Evolutionary conservation across 768 basidiomycete species (phyloP).

Genomic region (Rhizopogon salebrosus): DNA sequence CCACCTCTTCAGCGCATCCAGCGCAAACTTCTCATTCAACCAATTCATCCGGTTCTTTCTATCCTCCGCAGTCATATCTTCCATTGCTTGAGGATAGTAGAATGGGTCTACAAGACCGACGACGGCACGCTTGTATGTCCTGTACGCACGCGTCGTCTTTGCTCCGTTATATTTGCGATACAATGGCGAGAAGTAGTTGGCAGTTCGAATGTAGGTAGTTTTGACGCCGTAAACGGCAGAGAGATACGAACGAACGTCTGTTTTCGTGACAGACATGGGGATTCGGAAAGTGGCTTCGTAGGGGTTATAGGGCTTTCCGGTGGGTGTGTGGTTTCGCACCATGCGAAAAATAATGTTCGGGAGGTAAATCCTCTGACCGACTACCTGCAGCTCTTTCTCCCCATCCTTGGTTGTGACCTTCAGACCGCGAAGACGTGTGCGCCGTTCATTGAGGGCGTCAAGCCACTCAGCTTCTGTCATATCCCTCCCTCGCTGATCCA

Average conservation of each 20-base stretch:
- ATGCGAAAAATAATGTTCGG: constrained; percentile 83
- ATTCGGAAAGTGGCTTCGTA: constrained; percentile 94
- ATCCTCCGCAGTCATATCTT: constrained; percentile 66
- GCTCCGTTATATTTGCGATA: constrained; percentile 24
- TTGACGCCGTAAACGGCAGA: constrained; percentile 80
- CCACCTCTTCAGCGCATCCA: constrained; percentile 31
- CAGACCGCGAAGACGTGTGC: constrained; percentile 67
- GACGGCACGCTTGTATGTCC: constrained; percentile 85
- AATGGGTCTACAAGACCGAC: constrained; percentile 91
- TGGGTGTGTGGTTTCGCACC: constrained; percentile 75
- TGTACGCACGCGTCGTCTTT: constrained; percentile 30
- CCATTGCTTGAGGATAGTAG: constrained; percentile 80
- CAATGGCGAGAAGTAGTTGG: constrained; percentile 71
- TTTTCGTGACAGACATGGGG: constrained; percentile 86
- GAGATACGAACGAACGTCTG: constrained; percentile 85
- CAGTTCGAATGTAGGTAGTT: constrained; percentile 94
- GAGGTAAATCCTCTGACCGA: constrained; percentile 83
- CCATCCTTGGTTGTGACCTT: constrained; percentile 35
- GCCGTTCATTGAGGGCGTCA: constrained; percentile 46
- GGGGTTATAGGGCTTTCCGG: constrained; percentile 83
- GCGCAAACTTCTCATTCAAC: constrained; percentile 57
- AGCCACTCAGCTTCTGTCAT: constrained; percentile 58
- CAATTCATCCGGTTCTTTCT: constrained; percentile 51
- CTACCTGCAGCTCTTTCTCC: constrained; percentile 45
- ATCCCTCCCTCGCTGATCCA: constrained; percentile 26